Evolutionary conservation across 2,329 filamentous ascomycete species (phyloP), one percentile per base, ranked within the genome.

Genomic region (Hypomyces perniciosus): DNA sequence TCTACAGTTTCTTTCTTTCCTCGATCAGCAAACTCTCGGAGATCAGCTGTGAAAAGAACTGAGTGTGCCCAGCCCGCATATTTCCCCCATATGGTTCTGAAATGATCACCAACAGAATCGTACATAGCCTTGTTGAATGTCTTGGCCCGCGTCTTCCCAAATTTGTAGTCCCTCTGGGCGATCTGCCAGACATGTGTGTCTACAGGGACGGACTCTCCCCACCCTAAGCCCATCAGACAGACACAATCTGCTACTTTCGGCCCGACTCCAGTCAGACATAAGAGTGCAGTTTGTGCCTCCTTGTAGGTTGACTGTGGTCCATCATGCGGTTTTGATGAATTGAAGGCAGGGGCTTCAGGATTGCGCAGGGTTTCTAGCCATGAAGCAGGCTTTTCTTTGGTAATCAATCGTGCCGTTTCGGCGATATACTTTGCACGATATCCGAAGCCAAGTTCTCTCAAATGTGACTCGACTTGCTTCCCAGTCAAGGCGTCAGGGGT

Each of bases 141-240:
- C 63, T 90, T 92, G 54, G 69, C 87, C 63, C 91, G 93, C 7
- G 81, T 83, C 63, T 89, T 92, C 6, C 89, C 88, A 61, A 99
- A 95, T 53, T 85, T 90, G 71, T 99, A 99, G 68, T 99, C 93
- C 48, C 93, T 79, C 66, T 95, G 89, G 1, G 93, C 95, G 63
- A 99, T 97, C 72, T 97, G 91, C 92, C 91, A 97, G 9, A 99
- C 90, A 69, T 99, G 95, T 1, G 95, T 99, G 68, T 99, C 93
- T 31, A 99, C 88, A 0, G 93, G 93, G 1, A 99, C 91, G 3
- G 91, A 85, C 69, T 97, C 92, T 31, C 87, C 87, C 92, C 95
- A 99, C 29, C 91, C 92, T 10, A 99, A 72, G 0, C 95, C 95
- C 87, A 99, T 96, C 20, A 99, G 73, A 64, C 88, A 96, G 6